These are phyloP conservation scores for Glycine soja DNA, from an alignment of 306 rosid species.

Conservation along the genomic window DNA sequence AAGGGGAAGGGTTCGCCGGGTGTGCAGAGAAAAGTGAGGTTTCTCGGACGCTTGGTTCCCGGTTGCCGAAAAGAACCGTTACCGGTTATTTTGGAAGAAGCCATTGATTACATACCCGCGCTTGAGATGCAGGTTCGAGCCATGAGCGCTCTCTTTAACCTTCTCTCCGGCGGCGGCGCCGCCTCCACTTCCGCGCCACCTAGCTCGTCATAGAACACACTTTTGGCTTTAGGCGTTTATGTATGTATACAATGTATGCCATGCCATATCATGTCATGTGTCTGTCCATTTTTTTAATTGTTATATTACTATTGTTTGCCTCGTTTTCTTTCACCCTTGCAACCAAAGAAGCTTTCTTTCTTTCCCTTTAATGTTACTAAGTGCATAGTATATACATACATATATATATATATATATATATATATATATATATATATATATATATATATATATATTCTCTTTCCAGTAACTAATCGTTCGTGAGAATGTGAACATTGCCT, in stretches of 20 bases:
- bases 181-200: constrained; percentile 53
- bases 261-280: background rate
- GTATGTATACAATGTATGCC: constrained; percentile 34
- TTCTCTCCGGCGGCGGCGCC: constrained; percentile 46
- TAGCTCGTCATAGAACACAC: constrained; percentile 49
- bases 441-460: too few species aligned
- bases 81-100: constrained; percentile 82
- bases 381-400: constrained; percentile 33
- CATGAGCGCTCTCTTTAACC: constrained; percentile 70
- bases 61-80: constrained; percentile 83
- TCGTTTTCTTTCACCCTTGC: background rate
- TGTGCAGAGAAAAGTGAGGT: constrained; percentile 71
- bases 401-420: too few species aligned
- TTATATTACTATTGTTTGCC: background rate
- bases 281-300: constrained; percentile 33
- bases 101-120: constrained; percentile 81
- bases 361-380: constrained; percentile 41
- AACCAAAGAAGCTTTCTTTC: constrained; percentile 34
- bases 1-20: constrained; percentile 71
- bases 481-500: background rate
- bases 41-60: constrained; percentile 82
- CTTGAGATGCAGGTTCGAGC: constrained; percentile 87
- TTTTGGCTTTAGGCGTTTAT: constrained; percentile 32
- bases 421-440: too few species aligned
- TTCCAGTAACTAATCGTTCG: too few species aligned